These are phyloP conservation scores for Abortiporus biennis DNA, from an alignment of 1,284 basidiomycete species.

Conservation along the genomic window DNA sequence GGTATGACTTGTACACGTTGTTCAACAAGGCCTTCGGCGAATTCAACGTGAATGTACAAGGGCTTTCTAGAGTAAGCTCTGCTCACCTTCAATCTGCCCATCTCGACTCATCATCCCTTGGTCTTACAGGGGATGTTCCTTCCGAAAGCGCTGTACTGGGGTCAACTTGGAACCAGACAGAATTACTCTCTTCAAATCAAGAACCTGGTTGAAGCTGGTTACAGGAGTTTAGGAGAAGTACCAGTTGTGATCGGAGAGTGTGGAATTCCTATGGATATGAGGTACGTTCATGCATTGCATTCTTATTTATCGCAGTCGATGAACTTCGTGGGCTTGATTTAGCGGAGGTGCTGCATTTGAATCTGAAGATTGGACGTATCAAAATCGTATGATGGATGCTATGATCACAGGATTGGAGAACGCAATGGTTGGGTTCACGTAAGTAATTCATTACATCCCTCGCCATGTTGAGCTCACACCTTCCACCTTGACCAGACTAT, in stretches of 20 bases:
- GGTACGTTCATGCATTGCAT: slow-evolving; percentile 49
- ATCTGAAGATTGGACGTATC: slow-evolving; percentile 76
- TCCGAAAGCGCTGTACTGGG: slow-evolving; percentile 80
- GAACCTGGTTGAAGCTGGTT: slow-evolving; percentile 69
- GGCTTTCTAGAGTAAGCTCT: slow-evolving; percentile 64
- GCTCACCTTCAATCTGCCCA: not conserved
- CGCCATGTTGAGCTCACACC: not conserved
- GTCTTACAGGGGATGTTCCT: slow-evolving; percentile 74
- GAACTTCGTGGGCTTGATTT: too few relatives aligned
- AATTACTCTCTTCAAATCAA: slow-evolving; percentile 81
- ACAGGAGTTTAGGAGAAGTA: slow-evolving; percentile 65
- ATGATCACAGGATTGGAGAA: slow-evolving; percentile 75
- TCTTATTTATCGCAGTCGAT: too few relatives aligned
- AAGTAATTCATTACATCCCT: slow-evolving; percentile 25
- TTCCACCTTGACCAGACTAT: slow-evolving; percentile 48
- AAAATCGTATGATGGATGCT: slow-evolving; percentile 85
- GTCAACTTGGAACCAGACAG: slow-evolving; percentile 68
- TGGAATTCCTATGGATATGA: slow-evolving; percentile 92
- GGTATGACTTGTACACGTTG: slow-evolving; percentile 86
- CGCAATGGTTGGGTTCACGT: slow-evolving; percentile 78
- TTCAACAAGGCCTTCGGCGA: slow-evolving; percentile 79
- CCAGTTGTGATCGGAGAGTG: slow-evolving; percentile 88
- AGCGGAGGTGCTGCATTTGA: slow-evolving; percentile 69
- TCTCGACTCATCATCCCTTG: not conserved
- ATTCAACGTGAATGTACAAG: slow-evolving; percentile 89